Conservation (phyloP, 768 basidiomycete genomes). For the Sistotremastrum suecicum region DNA sequence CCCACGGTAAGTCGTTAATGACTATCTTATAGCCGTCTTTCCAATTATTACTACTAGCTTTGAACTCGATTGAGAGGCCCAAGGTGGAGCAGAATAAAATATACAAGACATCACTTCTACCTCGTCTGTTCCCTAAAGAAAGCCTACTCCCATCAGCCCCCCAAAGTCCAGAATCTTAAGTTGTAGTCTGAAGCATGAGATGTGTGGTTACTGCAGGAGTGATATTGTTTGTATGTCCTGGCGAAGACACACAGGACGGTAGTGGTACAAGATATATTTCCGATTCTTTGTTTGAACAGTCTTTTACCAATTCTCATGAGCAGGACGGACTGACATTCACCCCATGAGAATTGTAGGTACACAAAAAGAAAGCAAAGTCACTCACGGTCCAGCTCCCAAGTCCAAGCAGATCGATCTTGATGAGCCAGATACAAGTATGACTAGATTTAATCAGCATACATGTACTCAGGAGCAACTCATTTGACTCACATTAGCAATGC, state of each 20-base stretch:
- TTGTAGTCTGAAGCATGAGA: not conserved
- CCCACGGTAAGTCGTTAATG: too few species aligned
- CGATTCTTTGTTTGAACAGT: not conserved
- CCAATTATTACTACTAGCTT: too few species aligned
- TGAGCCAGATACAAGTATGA: slow-evolving; percentile 50
- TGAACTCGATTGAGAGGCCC: too few species aligned
- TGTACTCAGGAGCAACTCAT: not conserved
- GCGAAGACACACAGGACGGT: not conserved
- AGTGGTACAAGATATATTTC: not conserved
- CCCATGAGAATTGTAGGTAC: not conserved
- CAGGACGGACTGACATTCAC: slow-evolving; percentile 27
- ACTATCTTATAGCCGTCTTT: too few species aligned
- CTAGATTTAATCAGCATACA: slow-evolving; percentile 20
- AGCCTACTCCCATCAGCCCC: not conserved
- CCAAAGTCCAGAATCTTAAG: not conserved
- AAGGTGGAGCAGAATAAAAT: too few species aligned
- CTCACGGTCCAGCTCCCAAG: slow-evolving; percentile 72
- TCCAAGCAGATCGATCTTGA: slow-evolving; percentile 61
- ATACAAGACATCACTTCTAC: slow-evolving; percentile 19
- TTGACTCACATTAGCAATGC: slow-evolving; percentile 48
- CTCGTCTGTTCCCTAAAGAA: not conserved
- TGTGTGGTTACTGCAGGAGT: not conserved
- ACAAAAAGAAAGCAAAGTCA: not conserved
- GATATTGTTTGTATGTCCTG: not conserved
- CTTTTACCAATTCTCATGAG: slow-evolving; percentile 38